Evolutionary conservation across 805 yeast genomes (phyloP).

Genomic region (Sugiyamaella valdiviana): DNA sequence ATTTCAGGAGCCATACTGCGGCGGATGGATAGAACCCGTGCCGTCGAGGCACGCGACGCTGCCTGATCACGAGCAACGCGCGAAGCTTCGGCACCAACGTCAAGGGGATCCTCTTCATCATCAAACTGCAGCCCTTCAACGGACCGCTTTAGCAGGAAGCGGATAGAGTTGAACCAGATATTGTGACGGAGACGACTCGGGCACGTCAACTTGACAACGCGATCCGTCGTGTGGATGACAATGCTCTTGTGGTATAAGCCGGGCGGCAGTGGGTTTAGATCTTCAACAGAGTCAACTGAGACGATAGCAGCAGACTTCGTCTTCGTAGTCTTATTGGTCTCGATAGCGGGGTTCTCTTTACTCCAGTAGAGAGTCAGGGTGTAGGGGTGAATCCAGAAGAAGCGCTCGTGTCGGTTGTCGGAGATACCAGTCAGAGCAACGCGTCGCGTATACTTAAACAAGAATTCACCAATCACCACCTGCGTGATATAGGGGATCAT

Average conservation of each 20-base stretch:
- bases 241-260: slow-evolving; percentile 84
- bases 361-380: slow-evolving; percentile 90
- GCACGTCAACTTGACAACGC: slow-evolving; percentile 74
- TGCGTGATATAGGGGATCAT: slow-evolving; percentile 86
- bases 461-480: slow-evolving; percentile 86
- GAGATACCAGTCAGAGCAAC: slow-evolving; percentile 59
- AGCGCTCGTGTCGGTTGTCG: slow-evolving; percentile 81
- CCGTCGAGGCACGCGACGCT: neutral
- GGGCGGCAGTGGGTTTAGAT: slow-evolving; percentile 80
- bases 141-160: slow-evolving; percentile 54
- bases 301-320: slow-evolving; percentile 77
- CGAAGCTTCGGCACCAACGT: slow-evolving; percentile 5
- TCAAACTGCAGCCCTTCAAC: slow-evolving; percentile 22
- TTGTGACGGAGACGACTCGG: slow-evolving; percentile 82
- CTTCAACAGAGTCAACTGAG: slow-evolving; percentile 72
- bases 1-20: slow-evolving; percentile 24
- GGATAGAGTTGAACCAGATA: slow-evolving; percentile 81
- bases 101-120: slow-evolving; percentile 17
- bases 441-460: slow-evolving; percentile 77
- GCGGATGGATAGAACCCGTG: slow-evolving; percentile 19
- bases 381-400: slow-evolving; percentile 96
- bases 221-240: slow-evolving; percentile 60
- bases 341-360: slow-evolving; percentile 66
- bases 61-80: slow-evolving; percentile 9
- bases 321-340: slow-evolving; percentile 45